These are phyloP conservation scores for Malassezia vespertilionis DNA, from an alignment of 1,284 basidiomycete genomes.

Conservation along the genomic window DNA sequence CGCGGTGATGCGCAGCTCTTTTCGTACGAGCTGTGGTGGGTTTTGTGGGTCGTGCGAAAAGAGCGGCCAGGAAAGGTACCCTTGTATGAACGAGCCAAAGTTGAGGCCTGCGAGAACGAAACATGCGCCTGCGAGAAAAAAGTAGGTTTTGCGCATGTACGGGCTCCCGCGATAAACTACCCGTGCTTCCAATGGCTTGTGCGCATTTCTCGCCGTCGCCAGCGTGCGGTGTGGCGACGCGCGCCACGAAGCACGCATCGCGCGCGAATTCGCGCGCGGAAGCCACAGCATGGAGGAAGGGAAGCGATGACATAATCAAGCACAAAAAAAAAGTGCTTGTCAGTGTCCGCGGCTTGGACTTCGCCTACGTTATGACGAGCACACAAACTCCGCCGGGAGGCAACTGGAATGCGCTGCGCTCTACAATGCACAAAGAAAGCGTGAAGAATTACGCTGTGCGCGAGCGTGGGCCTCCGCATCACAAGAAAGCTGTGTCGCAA, in stretches of 20 bases:
- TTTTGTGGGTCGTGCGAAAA: conserved; percentile 9
- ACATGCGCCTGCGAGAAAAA: conserved; percentile 9
- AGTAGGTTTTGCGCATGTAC: conserved; percentile 15
- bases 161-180: conserved; percentile 16
- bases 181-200: neutral
- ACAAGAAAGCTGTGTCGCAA: no score
- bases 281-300: no score
- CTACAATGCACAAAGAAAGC: no score
- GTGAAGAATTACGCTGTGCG: no score
- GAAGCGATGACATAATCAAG: no score
- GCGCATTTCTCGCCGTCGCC: neutral
- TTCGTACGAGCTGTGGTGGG: conserved; percentile 6
- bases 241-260: neutral
- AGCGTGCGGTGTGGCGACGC: neutral
- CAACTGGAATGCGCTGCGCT: conserved; percentile 41
- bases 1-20: conserved; percentile 6
- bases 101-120: conserved; percentile 16
- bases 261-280: neutral
- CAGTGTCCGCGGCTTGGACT: no score
- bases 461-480: no score
- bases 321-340: no score
- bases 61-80: conserved; percentile 19
- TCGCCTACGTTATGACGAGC: no score
- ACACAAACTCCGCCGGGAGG: conserved; percentile 18
- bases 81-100: conserved; percentile 14